phyloP scores from a whole-genome alignment of 495 filamentous ascomycete genomes.

The Hypoxylon intermedium region DNA sequence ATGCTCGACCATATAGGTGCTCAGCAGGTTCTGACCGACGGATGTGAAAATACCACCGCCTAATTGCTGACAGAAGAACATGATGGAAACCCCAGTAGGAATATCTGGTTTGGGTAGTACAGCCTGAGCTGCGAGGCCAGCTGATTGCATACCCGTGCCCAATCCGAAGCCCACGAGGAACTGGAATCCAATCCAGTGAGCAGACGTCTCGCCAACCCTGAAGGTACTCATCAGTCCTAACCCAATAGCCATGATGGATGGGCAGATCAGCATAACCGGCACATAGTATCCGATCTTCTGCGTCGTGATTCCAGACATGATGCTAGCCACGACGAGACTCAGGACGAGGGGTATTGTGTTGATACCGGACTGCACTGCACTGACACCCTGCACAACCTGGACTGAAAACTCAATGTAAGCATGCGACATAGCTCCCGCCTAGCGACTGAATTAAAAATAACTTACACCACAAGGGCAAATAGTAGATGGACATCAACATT shows the following conservation, averaged over 20 bases:
- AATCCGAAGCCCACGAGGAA: slow-evolving; percentile 74
- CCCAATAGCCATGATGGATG: slow-evolving; percentile 68
- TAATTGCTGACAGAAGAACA: slow-evolving; percentile 71
- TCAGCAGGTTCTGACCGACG: slow-evolving; percentile 69
- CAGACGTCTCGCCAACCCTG: slow-evolving; percentile 55
- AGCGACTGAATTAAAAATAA: slow-evolving; percentile 38
- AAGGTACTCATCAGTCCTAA: slow-evolving; percentile 74
- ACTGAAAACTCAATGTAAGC: slow-evolving; percentile 66
- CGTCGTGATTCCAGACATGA: slow-evolving; percentile 60
- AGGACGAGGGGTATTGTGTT: slow-evolving; percentile 66
- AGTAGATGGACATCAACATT: slow-evolving; percentile 75
- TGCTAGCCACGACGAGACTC: slow-evolving; percentile 56
- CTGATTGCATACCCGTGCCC: slow-evolving; percentile 75
- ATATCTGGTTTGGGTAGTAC: slow-evolving; percentile 64
- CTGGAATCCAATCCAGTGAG: slow-evolving; percentile 76
- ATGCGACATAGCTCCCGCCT: slow-evolving; percentile 48
- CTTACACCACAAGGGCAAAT: slow-evolving; percentile 79
- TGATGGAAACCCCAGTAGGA: slow-evolving; percentile 66
- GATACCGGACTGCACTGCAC: slow-evolving; percentile 64
- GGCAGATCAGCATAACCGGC: slow-evolving; percentile 65
- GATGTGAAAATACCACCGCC: slow-evolving; percentile 72
- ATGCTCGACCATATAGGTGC: slow-evolving; percentile 61
- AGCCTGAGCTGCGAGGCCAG: slow-evolving; percentile 69
- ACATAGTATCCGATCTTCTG: slow-evolving; percentile 71
- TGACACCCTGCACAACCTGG: slow-evolving; percentile 69